Base-by-base conservation (phyloP, 148 eudicot genomes). In the Pharnaceum exiguum region DNA sequence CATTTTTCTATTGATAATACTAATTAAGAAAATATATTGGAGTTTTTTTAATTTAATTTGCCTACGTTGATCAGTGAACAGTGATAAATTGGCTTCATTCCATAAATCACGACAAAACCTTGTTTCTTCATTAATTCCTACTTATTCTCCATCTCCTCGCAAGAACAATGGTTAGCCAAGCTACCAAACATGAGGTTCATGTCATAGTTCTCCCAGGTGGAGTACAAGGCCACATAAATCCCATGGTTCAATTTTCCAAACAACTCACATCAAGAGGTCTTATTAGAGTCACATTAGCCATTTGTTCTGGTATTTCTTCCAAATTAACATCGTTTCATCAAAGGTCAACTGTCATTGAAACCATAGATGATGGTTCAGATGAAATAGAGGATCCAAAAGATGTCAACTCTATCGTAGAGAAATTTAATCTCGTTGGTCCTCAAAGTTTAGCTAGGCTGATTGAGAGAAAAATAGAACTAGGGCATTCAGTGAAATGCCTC, bases 171-270 rank as follows among this genome's bases (percentile, higher is more conserved):
- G 51, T 10, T 8, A 21, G 7, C 15, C 2, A 46, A 21, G 26
- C 5, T 28, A 46, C n/a, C 15, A n/a, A 2, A 46, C 27, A 24
- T 46, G 28, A 10, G 15, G 23, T 24, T 12, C 51, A 46, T 46
- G 51, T 46, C 2, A 19, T 46, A 10, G 51, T 46, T 19, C 23
- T 46, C 28, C 51, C 51, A 73, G 48, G 51, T 49, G 46, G 31
- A 79, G 23, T 46, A 2, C 85, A 80, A 70, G 85, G 85, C 49
- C 85, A 76, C 66, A 76, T 80, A 40, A 76, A 80, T 59, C 85
- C 85, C 0, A 63, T 71, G 57, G 54, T 73, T 4, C 76, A 77
- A 22, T 70, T 80, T 57, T 66, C 75, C 12, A 73, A 76, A 30
- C 66, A 58, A 22, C 62, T 79, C 1, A 58, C 55, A 37, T 68